These are phyloP conservation scores for Eucalyptus camaldulensis DNA, from an alignment of 345 rosid genomes.

Conservation along the genomic window DNA sequence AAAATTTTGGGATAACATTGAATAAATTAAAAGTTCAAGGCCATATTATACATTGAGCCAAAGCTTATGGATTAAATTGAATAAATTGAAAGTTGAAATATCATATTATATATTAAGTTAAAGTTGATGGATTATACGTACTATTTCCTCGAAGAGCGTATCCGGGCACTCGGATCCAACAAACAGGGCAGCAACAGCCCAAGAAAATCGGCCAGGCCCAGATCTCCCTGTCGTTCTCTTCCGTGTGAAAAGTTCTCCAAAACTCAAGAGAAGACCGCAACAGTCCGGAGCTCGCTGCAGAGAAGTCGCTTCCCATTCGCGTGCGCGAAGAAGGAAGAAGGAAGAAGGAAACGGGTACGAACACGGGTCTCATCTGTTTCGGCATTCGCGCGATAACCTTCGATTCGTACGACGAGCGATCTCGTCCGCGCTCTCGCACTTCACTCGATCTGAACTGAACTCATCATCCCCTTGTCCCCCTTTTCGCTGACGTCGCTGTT, in stretches of 20 bases:
- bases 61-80: fast-evolving
- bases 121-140: not conserved
- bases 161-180: not conserved
- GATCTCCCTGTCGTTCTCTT: not conserved
- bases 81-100: no score
- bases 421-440: not conserved
- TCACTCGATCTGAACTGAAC: not conserved
- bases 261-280: not conserved
- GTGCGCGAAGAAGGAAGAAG: not conserved
- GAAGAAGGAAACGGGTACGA: not conserved
- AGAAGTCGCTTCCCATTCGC: not conserved
- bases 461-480: not conserved
- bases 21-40: no score
- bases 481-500: not conserved
- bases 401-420: not conserved
- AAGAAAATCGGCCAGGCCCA: not conserved
- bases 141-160: not conserved
- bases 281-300: not conserved
- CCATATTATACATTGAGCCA: no score
- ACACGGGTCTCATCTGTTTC: not conserved
- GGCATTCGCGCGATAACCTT: not conserved
- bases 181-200: not conserved
- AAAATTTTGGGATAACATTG: fast-evolving
- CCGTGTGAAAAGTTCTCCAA: not conserved
- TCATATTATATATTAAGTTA: no score